Evolutionary conservation across 2,329 filamentous ascomycete genomes (phyloP).

Genomic region (Alternaria sp.): DNA sequence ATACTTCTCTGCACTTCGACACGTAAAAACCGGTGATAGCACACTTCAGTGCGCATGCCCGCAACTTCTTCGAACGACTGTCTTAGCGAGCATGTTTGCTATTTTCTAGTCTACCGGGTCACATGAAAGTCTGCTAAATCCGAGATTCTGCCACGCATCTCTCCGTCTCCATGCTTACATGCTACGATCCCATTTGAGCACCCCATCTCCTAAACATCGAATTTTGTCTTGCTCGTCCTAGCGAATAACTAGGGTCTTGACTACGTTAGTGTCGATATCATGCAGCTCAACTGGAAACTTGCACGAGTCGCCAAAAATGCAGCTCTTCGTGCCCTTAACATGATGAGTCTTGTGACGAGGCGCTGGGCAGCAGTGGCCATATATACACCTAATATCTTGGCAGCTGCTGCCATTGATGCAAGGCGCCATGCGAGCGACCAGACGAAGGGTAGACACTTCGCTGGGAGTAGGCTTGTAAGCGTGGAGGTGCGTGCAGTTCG

Average conservation of each 20-base stretch:
- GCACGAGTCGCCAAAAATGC: slow-evolving; percentile 66
- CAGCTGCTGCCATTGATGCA: slow-evolving; percentile 67
- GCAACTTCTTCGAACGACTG: neutral
- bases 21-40: neutral
- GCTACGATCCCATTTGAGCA: neutral
- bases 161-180: neutral
- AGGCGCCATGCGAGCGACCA: slow-evolving; percentile 69
- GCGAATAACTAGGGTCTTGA: slow-evolving; percentile 59
- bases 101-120: neutral
- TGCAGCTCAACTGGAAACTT: slow-evolving; percentile 67
- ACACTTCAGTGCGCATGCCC: neutral
- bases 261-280: slow-evolving; percentile 64
- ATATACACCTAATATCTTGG: slow-evolving; percentile 68
- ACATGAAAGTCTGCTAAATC: neutral
- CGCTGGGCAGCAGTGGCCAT: slow-evolving; percentile 69
- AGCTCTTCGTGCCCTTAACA: slow-evolving; percentile 61
- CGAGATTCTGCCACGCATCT: neutral
- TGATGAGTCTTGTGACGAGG: slow-evolving; percentile 50
- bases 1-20: neutral
- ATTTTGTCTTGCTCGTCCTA: slow-evolving; percentile 8
- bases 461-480: slow-evolving; percentile 61
- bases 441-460: slow-evolving; percentile 63
- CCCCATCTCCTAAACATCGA: neutral
- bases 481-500: slow-evolving; percentile 65
- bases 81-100: neutral